A percentile compares a stretch with the other conserved stretches of the same genome.
phyloP scores from a whole-genome alignment of 306 rosid species.

The Fragaria iinumae region DNA sequence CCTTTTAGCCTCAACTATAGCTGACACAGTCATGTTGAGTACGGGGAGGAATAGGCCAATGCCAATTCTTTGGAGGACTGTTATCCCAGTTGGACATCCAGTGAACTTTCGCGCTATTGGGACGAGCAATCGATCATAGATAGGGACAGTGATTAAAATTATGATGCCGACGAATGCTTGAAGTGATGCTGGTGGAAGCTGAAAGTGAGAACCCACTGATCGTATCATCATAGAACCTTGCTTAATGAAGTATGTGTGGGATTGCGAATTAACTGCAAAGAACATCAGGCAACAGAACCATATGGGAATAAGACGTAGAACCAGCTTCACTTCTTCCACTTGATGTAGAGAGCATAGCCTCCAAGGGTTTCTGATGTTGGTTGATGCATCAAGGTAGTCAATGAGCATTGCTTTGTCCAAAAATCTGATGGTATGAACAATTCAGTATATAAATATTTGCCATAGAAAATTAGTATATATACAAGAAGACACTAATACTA shows the following conservation, averaged over 20 bases:
- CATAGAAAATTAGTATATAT: too few species aligned
- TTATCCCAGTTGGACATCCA: slow-evolving; percentile 48
- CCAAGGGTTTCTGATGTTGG: slow-evolving; percentile 58
- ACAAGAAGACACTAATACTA: too few species aligned
- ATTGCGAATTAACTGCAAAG: slow-evolving; percentile 49
- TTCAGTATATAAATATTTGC: not conserved
- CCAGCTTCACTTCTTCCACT: slow-evolving; percentile 76
- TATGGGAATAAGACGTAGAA: slow-evolving; percentile 61
- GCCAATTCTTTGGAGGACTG: slow-evolving; percentile 67
- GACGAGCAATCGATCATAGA: slow-evolving; percentile 57
- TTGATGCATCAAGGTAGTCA: slow-evolving; percentile 46
- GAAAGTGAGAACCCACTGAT: slow-evolving; percentile 50
- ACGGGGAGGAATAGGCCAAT: slow-evolving; percentile 54
- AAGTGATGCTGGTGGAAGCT: slow-evolving; percentile 66
- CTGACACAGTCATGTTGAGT: slow-evolving; percentile 55
- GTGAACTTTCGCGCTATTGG: slow-evolving; percentile 44
- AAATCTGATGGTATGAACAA: slow-evolving; percentile 30
- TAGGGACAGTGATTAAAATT: slow-evolving; percentile 42
- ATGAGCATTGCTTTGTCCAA: slow-evolving; percentile 65
- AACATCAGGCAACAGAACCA: slow-evolving; percentile 72
- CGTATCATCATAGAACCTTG: slow-evolving; percentile 61
- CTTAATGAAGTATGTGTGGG: slow-evolving; percentile 58
- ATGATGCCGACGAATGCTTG: slow-evolving; percentile 51
- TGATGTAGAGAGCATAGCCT: slow-evolving; percentile 65
- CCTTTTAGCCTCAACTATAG: slow-evolving; percentile 55